Evolutionary conservation across 2,329 filamentous ascomycete genomes (phyloP).

Genomic region (Calonectria hongkongensis): DNA sequence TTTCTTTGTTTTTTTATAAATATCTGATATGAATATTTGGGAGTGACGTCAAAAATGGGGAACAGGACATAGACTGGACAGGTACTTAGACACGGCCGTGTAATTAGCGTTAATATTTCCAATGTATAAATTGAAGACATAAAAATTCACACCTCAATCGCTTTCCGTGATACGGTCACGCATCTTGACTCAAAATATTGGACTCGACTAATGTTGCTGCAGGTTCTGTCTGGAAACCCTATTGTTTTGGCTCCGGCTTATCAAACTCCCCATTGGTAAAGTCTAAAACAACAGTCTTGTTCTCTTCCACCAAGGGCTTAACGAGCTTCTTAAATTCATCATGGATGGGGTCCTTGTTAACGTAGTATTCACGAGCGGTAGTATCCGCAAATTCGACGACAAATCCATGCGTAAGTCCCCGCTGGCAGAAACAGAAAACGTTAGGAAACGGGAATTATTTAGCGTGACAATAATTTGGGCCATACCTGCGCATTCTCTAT

Average conservation of each 20-base stretch:
- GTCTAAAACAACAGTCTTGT: conserved; percentile 75
- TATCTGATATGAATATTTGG: background rate
- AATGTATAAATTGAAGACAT: background rate
- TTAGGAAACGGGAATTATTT: background rate
- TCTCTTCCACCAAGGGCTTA: conserved; percentile 64
- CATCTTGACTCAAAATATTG: too few species aligned
- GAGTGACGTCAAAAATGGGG: conserved; percentile 5
- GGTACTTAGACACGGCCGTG: conserved; percentile 7
- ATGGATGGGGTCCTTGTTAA: conserved; percentile 79
- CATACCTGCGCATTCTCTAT: conserved; percentile 75
- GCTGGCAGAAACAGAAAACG: conserved; percentile 60
- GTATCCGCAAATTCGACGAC: conserved; percentile 79
- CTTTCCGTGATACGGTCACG: background rate
- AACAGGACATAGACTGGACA: conserved; percentile 13
- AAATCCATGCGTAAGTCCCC: conserved; percentile 81
- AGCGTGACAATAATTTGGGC: background rate
- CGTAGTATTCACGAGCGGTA: conserved; percentile 81
- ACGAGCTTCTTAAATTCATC: conserved; percentile 73
- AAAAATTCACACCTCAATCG: background rate
- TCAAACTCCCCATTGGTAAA: conserved; percentile 70
- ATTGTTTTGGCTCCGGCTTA: background rate
- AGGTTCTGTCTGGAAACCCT: too few species aligned
- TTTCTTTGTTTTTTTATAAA: background rate
- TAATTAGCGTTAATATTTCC: conserved; percentile 21
- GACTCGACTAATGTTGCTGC: too few species aligned